Conservation (phyloP, 164 flowering plant genomes). For the Chloranthus sessilifolius region DNA sequence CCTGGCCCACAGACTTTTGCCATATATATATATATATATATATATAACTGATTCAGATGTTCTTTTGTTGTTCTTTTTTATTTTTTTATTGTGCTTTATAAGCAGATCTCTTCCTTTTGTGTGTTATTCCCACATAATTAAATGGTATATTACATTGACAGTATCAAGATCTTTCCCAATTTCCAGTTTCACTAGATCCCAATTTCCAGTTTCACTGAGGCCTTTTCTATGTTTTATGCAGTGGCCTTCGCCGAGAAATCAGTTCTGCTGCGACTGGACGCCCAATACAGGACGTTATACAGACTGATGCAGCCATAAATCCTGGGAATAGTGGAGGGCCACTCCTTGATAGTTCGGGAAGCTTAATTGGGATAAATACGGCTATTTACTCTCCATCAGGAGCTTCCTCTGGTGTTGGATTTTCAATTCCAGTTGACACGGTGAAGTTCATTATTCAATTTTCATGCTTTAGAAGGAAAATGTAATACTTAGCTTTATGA, state of each 20-base stretch:
- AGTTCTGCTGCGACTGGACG: conserved; percentile 98
- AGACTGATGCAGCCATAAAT: conserved; percentile 97
- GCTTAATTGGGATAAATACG: conserved; percentile 88
- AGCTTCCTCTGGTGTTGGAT: conserved; percentile 97
- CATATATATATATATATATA: no score
- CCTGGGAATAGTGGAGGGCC: conserved; percentile 99
- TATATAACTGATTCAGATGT: no score
- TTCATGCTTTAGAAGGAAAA: neutral
- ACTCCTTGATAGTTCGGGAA: conserved; percentile 93
- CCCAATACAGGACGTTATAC: conserved; percentile 96
- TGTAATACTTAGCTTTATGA: no score
- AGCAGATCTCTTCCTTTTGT: neutral
- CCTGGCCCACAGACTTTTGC: no score
- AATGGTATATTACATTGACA: neutral
- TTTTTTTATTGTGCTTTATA: no score
- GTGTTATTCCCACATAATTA: neutral
- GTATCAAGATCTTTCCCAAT: neutral
- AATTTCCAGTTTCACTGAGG: neutral
- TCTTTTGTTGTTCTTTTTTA: no score
- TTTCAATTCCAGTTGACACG: conserved; percentile 96
- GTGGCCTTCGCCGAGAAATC: conserved; percentile 93
- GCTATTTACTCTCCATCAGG: conserved; percentile 98
- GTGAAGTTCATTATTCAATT: conserved; percentile 44
- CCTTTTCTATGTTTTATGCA: conserved; percentile 22
- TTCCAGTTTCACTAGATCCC: neutral